phyloP scores from a whole-genome alignment of 176 grass and related monocot species.

The Ampelocalamus luodianensis region DNA sequence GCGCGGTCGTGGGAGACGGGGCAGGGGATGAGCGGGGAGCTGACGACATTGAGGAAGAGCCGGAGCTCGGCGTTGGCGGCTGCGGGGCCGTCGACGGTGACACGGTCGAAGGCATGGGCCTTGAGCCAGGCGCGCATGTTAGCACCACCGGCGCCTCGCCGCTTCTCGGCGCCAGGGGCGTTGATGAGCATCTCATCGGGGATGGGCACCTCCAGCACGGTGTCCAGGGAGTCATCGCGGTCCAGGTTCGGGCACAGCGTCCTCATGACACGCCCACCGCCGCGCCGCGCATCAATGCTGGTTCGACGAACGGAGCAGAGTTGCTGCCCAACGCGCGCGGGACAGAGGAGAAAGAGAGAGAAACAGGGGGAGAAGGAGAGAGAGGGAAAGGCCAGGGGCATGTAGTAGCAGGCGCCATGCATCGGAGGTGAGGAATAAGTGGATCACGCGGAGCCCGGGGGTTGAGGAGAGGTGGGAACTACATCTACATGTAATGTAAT shows the following conservation, averaged over 20 bases:
- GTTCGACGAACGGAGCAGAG: background rate
- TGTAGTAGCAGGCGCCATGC: conserved; percentile 45
- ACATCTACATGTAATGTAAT: no score
- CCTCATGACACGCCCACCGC: conserved; percentile 59
- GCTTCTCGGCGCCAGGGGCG: conserved; percentile 53
- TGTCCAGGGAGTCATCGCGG: conserved; percentile 87
- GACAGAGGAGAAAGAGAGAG: conserved; percentile 30
- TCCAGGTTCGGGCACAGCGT: conserved; percentile 90
- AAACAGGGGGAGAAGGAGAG: background rate
- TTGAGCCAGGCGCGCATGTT: conserved; percentile 94
- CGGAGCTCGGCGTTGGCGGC: conserved; percentile 74
- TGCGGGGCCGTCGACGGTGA: conserved; percentile 44
- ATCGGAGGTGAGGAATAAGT: conserved; percentile 60
- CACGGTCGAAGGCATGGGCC: conserved; percentile 85
- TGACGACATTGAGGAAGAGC: conserved; percentile 90
- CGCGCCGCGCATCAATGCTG: conserved; percentile 37
- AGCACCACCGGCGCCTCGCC: conserved; percentile 49
- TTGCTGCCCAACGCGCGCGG: background rate
- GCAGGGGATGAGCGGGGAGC: conserved; percentile 85
- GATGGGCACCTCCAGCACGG: conserved; percentile 98
- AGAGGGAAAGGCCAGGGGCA: conserved; percentile 34
- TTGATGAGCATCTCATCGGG: conserved; percentile 85
- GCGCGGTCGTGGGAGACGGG: conserved; percentile 83
- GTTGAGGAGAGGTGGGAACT: conserved; percentile 12
- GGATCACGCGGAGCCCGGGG: conserved; percentile 52